Evolutionary conservation across 2,329 filamentous ascomycete genomes (phyloP).

Genomic region (Purpureocillium takamizusanense): DNA sequence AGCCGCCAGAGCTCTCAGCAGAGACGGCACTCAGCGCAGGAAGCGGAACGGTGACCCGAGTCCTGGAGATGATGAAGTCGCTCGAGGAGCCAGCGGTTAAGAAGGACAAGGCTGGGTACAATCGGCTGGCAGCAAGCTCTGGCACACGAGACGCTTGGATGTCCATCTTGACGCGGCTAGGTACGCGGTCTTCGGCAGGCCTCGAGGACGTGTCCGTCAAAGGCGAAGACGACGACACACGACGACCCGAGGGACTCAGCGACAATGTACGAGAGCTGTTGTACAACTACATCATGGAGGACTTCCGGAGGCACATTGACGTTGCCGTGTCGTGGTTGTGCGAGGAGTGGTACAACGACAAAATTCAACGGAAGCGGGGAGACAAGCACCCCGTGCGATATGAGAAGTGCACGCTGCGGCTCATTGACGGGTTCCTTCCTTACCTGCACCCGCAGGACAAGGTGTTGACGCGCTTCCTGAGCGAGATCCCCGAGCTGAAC

Average conservation of each 20-base stretch:
- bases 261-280: slow-evolving; percentile 71
- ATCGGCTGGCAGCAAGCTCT: slow-evolving; percentile 72
- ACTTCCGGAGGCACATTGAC: slow-evolving; percentile 84
- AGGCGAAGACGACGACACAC: slow-evolving; percentile 44
- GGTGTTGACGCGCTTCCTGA: slow-evolving; percentile 80
- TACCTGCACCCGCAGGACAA: slow-evolving; percentile 91
- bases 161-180: slow-evolving; percentile 75
- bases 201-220: slow-evolving; percentile 54
- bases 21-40: slow-evolving; percentile 67
- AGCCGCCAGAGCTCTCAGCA: slow-evolving; percentile 63
- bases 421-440: slow-evolving; percentile 83
- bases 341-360: slow-evolving; percentile 97
- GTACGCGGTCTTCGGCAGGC: slow-evolving; percentile 66
- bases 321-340: slow-evolving; percentile 89
- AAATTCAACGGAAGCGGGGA: slow-evolving; percentile 31
- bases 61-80: slow-evolving; percentile 68
- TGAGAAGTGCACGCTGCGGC: slow-evolving; percentile 65
- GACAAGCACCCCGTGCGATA: slow-evolving; percentile 56
- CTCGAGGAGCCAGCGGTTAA: slow-evolving; percentile 57
- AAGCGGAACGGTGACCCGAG: slow-evolving; percentile 62
- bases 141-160: slow-evolving; percentile 88
- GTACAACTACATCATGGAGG: slow-evolving; percentile 80
- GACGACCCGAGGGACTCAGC: slow-evolving; percentile 39
- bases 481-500: slow-evolving; percentile 79
- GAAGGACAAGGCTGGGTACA: slow-evolving; percentile 65